These are phyloP conservation scores for Macrophomina phaseolina DNA, from an alignment of 2,329 filamentous ascomycete species.

Conservation along the genomic window DNA sequence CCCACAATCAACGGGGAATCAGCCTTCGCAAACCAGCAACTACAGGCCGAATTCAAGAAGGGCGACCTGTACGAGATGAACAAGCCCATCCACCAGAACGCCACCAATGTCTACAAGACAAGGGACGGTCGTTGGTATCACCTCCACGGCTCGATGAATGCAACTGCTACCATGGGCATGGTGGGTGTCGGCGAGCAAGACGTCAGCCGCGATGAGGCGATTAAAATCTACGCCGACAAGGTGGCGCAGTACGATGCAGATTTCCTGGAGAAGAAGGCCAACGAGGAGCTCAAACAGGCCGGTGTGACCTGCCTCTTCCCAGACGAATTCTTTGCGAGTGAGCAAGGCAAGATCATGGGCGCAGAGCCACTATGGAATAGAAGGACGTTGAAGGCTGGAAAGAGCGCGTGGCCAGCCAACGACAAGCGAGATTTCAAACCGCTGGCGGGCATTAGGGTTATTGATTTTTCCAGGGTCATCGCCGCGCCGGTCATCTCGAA, in stretches of 20 bases:
- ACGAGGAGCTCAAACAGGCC: constrained; percentile 48
- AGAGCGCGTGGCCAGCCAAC: constrained; percentile 5
- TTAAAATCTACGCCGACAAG: constrained; percentile 42
- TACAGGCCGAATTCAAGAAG: constrained; percentile 31
- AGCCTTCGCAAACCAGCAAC: constrained; percentile 28
- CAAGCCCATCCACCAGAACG: constrained; percentile 26
- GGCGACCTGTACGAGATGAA: constrained; percentile 35
- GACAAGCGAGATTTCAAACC: constrained; percentile 34
- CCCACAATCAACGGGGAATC: constrained; percentile 43
- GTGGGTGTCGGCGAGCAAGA: constrained; percentile 36
- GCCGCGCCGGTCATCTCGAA: constrained; percentile 54
- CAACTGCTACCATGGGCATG: constrained; percentile 48
- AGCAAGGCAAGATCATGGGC: constrained; percentile 36
- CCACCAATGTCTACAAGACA: constrained; percentile 56
- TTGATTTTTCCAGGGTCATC: constrained; percentile 58
- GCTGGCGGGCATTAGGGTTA: constrained; percentile 56
- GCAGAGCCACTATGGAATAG: constrained; percentile 20
- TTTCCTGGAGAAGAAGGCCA: constrained; percentile 44
- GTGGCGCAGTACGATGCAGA: constrained; percentile 41
- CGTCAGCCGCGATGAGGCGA: constrained; percentile 37
- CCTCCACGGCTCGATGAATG: constrained; percentile 51
- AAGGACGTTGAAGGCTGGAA: neutral
- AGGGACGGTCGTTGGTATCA: constrained; percentile 56
- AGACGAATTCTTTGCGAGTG: constrained; percentile 46
- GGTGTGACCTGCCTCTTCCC: constrained; percentile 48